Evolutionary conservation across 1,139 yeast genomes (phyloP), one percentile per base, ranked within the genome.

Genomic region (Debaryomyces subglobosus): DNA sequence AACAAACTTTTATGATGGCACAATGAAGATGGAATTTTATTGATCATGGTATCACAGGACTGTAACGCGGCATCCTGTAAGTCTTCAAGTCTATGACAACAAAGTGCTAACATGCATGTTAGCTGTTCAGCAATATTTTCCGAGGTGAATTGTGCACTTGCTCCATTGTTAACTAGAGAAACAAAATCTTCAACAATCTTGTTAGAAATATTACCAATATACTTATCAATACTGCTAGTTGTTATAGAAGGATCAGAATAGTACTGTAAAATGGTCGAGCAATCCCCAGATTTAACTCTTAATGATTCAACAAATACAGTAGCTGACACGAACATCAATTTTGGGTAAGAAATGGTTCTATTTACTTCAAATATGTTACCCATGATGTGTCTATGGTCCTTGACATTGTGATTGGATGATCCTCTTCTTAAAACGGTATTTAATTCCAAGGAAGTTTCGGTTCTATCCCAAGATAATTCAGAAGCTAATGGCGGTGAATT

Each of bases 401-500:
- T 88, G 43, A 88, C 86, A 51, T 89, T 89, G 51, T 85, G 86
- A 60, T 87, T 87, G 0, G 96, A 87, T 0, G 96, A 86, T 4
- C 97, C 96, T 55, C 98, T 80, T 63, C 96, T 83, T 51, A 95
- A 77, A 33, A 95, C 91, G 1, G 97, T 88, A 63, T 94, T 94
- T 70, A 94, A 79, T 60, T 95, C 98, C 55, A 94, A 78, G 3
- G 96, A 90, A 24, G 96, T 89, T 63, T 94, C 99, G 20, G 94
- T 86, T 61, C 92, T 84, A 63, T 87, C 87, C 73, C 96, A 85
- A 2, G 96, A 86, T 16, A 81, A 73, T 58, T 90, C 97, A 2
- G 96, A 87, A 0, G 96, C 97, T 50, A 95, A 78, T 0, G 98
- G 96, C 4, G 99, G 99, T 4, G 97, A 80, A 60, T 81, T 87